Base-by-base conservation (phyloP, 1,284 basidiomycete species). In the Agroathelia rolfsii region DNA sequence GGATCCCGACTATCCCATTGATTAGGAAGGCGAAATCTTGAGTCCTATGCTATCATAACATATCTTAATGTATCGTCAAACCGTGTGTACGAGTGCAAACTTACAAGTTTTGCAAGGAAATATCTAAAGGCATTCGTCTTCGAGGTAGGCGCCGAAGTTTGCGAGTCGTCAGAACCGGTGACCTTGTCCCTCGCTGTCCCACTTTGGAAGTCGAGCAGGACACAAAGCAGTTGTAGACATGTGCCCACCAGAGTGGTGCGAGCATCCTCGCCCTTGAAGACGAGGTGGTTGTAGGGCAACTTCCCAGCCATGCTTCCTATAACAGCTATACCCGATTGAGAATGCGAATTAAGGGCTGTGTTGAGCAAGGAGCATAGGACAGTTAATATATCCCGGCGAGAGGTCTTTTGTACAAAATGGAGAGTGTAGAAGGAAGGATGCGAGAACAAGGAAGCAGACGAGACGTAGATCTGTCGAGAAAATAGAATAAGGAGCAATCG, bases 291-390 rank as follows among this genome's bases (percentile, higher is more conserved):
- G 51, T 92, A 92, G 0, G 88, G 88, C 24, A 92, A 55, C 40
- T 76, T 71, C 37, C 71, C 71, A 15, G 78, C 64, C 58, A 77
- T 72, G 23, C 68, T 69, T 14, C 70, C 73, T 34, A 83, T 71
- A n/a, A n/a, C n/a, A 27, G 64, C 70, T 27, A 59, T 63, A 22
- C 56, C 59, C 24, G 53, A 55, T 19, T 59, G 51, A 33, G 61
- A 61, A 14, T 71, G 56, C 1, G 77, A 72, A 49, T 81, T 83
- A 63, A 95, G 74, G 10, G 78, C 75, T 5, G 86, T 92, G 53
- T 96, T 96, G 40, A 96, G 64, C 29, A 93, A 61, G 6, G 90
- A 94, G 53, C 92, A 96, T 5, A 96, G 60, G 9, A 95, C 61
- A 2, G 89, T 89, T 30, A 96, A 66, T 10, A 92, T 78, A 42